Evolutionary conservation across 139 green algal genomes (phyloP).

Genomic region (Tetraselmis chui): DNA sequence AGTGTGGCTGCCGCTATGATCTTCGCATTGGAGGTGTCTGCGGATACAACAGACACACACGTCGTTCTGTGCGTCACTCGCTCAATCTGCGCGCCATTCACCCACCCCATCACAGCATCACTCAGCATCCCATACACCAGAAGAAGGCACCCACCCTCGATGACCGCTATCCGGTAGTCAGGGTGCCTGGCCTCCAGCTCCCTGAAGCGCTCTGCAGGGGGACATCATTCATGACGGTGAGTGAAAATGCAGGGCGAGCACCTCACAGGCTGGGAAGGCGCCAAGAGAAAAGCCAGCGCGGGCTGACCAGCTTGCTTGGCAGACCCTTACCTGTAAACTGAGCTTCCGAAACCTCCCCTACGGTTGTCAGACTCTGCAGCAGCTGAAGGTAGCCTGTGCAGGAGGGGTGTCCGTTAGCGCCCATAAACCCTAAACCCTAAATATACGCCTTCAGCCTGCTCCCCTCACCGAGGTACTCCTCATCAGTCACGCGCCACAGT

Average conservation of each 20-base stretch:
- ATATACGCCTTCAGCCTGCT: not conserved
- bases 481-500: not conserved
- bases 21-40: constrained; percentile 20
- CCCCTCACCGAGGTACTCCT: not conserved
- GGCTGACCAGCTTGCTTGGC: not conserved
- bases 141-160: constrained; percentile 36
- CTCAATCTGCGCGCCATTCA: not conserved
- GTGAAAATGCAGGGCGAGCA: not conserved
- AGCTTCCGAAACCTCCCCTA: constrained; percentile 52
- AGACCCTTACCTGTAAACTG: constrained; percentile 39
- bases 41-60: constrained; percentile 27
- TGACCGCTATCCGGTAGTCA: constrained; percentile 46
- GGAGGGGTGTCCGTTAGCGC: not conserved
- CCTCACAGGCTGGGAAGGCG: not conserved
- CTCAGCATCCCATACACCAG: not conserved
- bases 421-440: too few species aligned
- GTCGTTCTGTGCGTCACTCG: not conserved
- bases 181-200: constrained; percentile 17
- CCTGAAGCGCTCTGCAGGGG: constrained; percentile 24
- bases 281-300: not conserved
- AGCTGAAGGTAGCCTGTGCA: constrained; percentile 65
- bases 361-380: constrained; percentile 69
- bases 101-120: not conserved
- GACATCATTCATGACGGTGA: not conserved
- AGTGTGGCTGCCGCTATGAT: constrained; percentile 72